These are phyloP conservation scores for Amphirosellinia nigrospora DNA, from an alignment of 495 filamentous ascomycete species.

Conservation along the genomic window DNA sequence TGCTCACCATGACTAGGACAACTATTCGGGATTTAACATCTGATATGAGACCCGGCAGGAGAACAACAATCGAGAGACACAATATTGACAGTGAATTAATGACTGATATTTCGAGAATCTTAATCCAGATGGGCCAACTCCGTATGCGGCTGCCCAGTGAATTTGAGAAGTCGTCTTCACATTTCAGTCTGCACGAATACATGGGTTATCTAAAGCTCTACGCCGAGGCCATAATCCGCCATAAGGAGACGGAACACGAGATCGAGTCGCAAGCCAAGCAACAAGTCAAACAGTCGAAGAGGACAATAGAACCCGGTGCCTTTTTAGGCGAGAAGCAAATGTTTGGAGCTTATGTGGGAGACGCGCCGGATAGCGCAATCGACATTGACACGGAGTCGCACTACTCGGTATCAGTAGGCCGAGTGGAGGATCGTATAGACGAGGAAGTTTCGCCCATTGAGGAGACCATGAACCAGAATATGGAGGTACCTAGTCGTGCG, in stretches of 20 bases:
- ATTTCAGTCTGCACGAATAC: slow-evolving; percentile 43
- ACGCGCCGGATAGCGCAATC: slow-evolving; percentile 52
- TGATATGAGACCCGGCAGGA: slow-evolving; percentile 27
- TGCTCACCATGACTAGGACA: slow-evolving; percentile 31
- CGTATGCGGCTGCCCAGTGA: slow-evolving; percentile 39
- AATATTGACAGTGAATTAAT: slow-evolving; percentile 35
- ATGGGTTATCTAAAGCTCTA: slow-evolving; percentile 42
- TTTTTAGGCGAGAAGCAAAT: slow-evolving; percentile 35
- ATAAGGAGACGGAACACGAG: slow-evolving; percentile 33
- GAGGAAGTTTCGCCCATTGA: slow-evolving; percentile 38
- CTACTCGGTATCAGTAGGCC: slow-evolving; percentile 20
- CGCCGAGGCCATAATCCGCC: slow-evolving; percentile 34
- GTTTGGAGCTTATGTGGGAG: slow-evolving; percentile 41
- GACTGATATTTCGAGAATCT: slow-evolving; percentile 37
- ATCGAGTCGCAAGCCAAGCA: slow-evolving; percentile 29
- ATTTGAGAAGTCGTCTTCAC: slow-evolving; percentile 41
- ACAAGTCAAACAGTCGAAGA: slow-evolving; percentile 14
- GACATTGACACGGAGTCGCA: slow-evolving; percentile 43
- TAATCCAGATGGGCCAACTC: slow-evolving; percentile 39
- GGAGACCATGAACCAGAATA: slow-evolving; percentile 28
- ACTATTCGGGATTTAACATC: slow-evolving; percentile 37
- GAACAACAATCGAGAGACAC: slow-evolving; percentile 33
- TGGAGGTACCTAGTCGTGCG: slow-evolving; percentile 41
- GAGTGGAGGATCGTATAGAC: slow-evolving; percentile 19
- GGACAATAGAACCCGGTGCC: slow-evolving; percentile 25